Conservation (phyloP, 2,329 filamentous ascomycete species). For the Phialocephala sp. region DNA sequence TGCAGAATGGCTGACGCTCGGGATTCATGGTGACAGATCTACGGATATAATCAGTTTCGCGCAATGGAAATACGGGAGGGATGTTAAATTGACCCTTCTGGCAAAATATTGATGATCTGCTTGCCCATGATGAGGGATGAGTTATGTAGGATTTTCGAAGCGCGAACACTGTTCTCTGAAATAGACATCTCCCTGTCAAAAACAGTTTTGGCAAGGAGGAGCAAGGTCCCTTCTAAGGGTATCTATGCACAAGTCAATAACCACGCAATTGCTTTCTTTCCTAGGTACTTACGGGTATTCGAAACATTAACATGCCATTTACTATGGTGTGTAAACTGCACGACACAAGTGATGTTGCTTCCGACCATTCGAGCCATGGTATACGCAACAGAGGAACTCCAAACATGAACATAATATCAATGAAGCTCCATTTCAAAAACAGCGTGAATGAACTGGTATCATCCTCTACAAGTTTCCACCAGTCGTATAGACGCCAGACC, state of each 20-base stretch:
- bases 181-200: conserved; percentile 94
- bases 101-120: conserved; percentile 96
- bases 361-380: conserved; percentile 94
- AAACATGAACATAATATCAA: conserved; percentile 88
- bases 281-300: conserved; percentile 68
- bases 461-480: conserved; percentile 76
- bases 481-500: conserved; percentile 89
- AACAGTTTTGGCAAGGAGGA: conserved; percentile 76
- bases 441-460: conserved; percentile 87
- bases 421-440: conserved; percentile 90
- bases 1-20: conserved; percentile 78
- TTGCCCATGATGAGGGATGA: conserved; percentile 92
- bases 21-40: conserved; percentile 89
- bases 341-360: conserved; percentile 64
- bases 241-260: conserved; percentile 53
- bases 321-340: conserved; percentile 74
- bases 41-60: conserved; percentile 25
- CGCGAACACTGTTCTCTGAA: conserved; percentile 90
- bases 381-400: conserved; percentile 86
- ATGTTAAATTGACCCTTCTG: conserved; percentile 74
- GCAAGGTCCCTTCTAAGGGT: conserved; percentile 74
- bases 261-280: conserved; percentile 5
- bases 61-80: background rate
- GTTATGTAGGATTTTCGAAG: conserved; percentile 87
- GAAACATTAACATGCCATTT: conserved; percentile 92